Percentiles rank a stretch among this genome's conserved stretches.
phyloP scores from a whole-genome alignment of 306 rosid genomes.

The Cicer cuneatum region DNA sequence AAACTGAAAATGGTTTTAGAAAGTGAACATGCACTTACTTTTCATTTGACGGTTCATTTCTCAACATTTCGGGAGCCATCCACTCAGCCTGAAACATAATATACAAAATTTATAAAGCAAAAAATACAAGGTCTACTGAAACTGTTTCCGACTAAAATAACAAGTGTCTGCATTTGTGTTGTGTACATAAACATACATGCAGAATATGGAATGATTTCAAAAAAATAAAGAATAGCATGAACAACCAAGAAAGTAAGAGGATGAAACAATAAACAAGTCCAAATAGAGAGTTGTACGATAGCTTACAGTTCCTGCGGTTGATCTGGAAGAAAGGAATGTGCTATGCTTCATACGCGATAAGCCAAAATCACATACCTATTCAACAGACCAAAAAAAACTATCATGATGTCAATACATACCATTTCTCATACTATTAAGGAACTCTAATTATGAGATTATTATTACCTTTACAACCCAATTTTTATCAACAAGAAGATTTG shows the following conservation, averaged over 20 bases:
- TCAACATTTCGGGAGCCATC: conserved; percentile 99
- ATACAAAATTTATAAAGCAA: conserved; percentile 11
- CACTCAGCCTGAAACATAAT: conserved; percentile 86
- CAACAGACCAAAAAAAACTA: conserved; percentile 30
- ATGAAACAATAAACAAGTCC: conserved; percentile 31
- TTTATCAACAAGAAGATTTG: conserved; percentile 91
- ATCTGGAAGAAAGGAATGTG: conserved; percentile 94
- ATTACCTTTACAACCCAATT: conserved; percentile 90
- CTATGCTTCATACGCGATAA: conserved; percentile 86
- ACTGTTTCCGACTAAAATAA: neutral
- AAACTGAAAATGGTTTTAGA: neutral
- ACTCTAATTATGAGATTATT: conserved; percentile 24
- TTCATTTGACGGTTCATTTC: conserved; percentile 96
- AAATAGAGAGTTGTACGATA: neutral
- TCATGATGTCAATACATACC: conserved; percentile 37
- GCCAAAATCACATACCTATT: conserved; percentile 94
- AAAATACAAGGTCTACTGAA: neutral
- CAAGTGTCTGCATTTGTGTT: neutral
- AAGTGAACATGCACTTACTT: conserved; percentile 54
- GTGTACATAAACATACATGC: neutral
- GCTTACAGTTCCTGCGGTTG: conserved; percentile 94
- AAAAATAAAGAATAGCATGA: neutral
- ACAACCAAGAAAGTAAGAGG: conserved; percentile 24
- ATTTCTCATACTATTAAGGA: conserved; percentile 25
- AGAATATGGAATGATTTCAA: neutral